Base-by-base conservation (phyloP, 495 filamentous ascomycete species). In the Penicillium parvum region DNA sequence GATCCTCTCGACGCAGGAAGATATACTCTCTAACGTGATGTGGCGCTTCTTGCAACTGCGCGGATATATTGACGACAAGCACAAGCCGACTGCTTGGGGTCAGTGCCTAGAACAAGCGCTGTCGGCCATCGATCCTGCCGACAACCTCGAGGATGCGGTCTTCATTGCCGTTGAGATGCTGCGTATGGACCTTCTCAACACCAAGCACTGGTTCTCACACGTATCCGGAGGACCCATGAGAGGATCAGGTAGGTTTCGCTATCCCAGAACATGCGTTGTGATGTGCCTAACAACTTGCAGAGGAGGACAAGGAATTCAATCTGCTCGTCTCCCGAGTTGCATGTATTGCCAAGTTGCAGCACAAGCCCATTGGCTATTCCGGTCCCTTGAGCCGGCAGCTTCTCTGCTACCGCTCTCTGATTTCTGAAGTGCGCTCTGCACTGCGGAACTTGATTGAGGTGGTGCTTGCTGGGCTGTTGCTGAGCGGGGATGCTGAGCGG, bases 31-130 rank as follows among this genome's bases (percentile, higher is more conserved):
- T 14, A 87, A 96, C 56, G 78, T 84, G 3, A 64, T 88, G 35
- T 95, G 88, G 84, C 79, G 88, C 28, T 91, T 95, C 62, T 70
- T 97, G 20, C 88, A 96, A 60, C 71, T 97, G 28, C 83, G 90
- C 33, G 88, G 79, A 7, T 97, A 95, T 50, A 69, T 92, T 26
- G 78, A 94, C 47, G 76, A 83, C 34, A 78, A 81, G 33, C 92
- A 97, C 63, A 73, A 81, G 43, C 75, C 96, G 19, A 96, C 90
- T 6, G 47, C 63, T 18, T 96, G 90, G 91, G 92, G 92, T 18
- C 74, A 81, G 45, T 86, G 86, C 8, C 68, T 97, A 16, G 75
- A 81, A 23, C 75, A 78, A 38, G 78, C 86, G 11, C 68, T 94
- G 22, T 69, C 79, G 21, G 68, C 74, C 0, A 60, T 92, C 5